phyloP scores from a whole-genome alignment of 2,329 filamentous ascomycete genomes.

The Beauveria sp. region DNA sequence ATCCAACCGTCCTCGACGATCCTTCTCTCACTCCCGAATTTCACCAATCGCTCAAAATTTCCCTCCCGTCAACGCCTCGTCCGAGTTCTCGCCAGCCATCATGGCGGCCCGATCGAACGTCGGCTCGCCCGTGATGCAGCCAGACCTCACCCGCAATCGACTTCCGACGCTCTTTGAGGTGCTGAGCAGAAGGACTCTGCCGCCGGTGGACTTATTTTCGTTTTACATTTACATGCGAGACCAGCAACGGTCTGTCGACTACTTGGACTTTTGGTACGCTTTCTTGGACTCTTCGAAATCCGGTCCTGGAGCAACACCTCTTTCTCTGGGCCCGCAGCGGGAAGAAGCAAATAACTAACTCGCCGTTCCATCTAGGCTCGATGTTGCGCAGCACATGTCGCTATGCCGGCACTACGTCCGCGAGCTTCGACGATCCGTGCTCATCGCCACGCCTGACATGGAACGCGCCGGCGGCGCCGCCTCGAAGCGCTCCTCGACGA shows the following conservation, averaged over 20 bases:
- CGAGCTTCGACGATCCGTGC: constrained; percentile 84
- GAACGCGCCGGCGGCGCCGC: constrained; percentile 57
- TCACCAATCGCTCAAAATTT: not conserved
- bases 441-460: constrained; percentile 85
- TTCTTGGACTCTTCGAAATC: not conserved
- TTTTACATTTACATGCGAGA: constrained; percentile 99
- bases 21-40: not conserved
- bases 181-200: constrained; percentile 83
- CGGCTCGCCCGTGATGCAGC: constrained; percentile 44
- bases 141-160: constrained; percentile 65
- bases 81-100: not conserved
- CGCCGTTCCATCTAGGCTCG: constrained; percentile 58
- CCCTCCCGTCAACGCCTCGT: not conserved
- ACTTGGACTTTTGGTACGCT: constrained; percentile 88
- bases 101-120: constrained; percentile 20
- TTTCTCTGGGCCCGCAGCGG: not conserved
- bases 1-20: not conserved
- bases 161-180: constrained; percentile 95
- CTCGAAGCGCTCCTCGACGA: constrained; percentile 77
- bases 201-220: constrained; percentile 93
- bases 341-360: too few species aligned
- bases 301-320: too few species aligned
- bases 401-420: constrained; percentile 95
- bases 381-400: constrained; percentile 98
- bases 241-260: constrained; percentile 95